A percentile compares a stretch with the other conserved stretches of the same genome.
Evolutionary conservation across 2,329 filamentous ascomycete species (phyloP).

Genomic region (Aphanocladium album): DNA sequence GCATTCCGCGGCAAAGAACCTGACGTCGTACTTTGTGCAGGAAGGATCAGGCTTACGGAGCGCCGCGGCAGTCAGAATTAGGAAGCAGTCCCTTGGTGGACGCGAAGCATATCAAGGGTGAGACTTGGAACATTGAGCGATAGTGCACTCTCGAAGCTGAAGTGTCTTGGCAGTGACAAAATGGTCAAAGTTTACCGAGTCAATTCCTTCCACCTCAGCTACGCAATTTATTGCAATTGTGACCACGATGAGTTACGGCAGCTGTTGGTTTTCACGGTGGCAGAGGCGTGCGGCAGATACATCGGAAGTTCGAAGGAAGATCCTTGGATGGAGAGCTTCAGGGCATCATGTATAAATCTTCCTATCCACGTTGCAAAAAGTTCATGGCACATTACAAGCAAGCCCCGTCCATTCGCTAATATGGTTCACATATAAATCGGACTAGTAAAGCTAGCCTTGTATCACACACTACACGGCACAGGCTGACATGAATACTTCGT

Average conservation of each 20-base stretch:
- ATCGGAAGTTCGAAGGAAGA: not conserved
- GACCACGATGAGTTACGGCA: not conserved
- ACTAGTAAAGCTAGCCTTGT: not conserved
- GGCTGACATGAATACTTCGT: not conserved
- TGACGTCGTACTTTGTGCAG: constrained; percentile 16
- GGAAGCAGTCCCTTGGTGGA: too few species aligned
- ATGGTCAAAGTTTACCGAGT: constrained; percentile 11
- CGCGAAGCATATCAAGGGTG: constrained; percentile 12
- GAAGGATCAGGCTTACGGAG: constrained; percentile 12
- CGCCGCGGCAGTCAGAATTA: too few species aligned
- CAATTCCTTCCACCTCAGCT: constrained; percentile 18
- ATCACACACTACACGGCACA: not conserved
- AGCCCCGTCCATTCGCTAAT: not conserved
- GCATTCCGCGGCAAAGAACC: constrained; percentile 13
- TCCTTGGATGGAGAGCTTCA: not conserved
- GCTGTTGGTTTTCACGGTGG: not conserved
- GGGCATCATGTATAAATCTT: not conserved
- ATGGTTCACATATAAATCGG: not conserved
- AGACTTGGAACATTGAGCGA: constrained; percentile 12
- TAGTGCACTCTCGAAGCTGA: not conserved
- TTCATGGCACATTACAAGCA: not conserved
- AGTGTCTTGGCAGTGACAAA: not conserved
- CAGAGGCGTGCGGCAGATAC: not conserved
- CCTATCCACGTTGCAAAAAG: not conserved
- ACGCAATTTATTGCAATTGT: constrained; percentile 15